Base-by-base conservation (phyloP, 169 alveolate genomes). In the Plasmodium malariae region DNA sequence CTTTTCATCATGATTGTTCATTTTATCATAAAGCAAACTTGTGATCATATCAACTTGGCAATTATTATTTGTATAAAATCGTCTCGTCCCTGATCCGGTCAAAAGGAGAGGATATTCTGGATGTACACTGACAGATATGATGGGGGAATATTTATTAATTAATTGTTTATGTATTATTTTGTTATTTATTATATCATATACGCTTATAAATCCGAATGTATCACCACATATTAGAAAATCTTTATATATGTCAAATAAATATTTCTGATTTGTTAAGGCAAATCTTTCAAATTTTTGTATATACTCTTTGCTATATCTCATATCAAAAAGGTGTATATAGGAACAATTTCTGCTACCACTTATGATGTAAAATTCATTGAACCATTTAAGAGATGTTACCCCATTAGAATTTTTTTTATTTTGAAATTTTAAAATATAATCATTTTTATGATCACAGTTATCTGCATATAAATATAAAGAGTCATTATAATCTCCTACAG, bases 241-340 rank as follows among this genome's bases (percentile, higher is more conserved):
- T 30, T 43, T 24, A 67, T 80, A 59, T 36, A 67, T 43, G 30
- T 80, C 90, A 80, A 80, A 80, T 19, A 67, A 30, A 57, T 67
- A 80, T 67, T 80, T 67, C 72, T 80, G 90, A 55, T 80, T 80
- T 26, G 90, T 80, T 32, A 80, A 67, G 14, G 90, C 90, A 51
- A 4, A 30, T 51, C 90, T 65, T 24, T 80, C 63, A 54, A 36
- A 80, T 26, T 80, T 80, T n/a, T 80, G 90, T 21, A 54, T 32
- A 67, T 80, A 48, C 2, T 67, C 71, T 65, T 69, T 80, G 43
- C 2, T 26, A 30, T 80, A 67, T 67, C 90, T 48, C 55, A 80
- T 80, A 24, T 80, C 90, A 36, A 12, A 80, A 11, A 51, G 60
- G 48, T 67, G 67, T 9, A 80, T 80, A 54, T 49, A 43, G 0